Base-by-base conservation (phyloP, 2,329 filamentous ascomycete genomes). In the Plenodomus tracheiphilus region DNA sequence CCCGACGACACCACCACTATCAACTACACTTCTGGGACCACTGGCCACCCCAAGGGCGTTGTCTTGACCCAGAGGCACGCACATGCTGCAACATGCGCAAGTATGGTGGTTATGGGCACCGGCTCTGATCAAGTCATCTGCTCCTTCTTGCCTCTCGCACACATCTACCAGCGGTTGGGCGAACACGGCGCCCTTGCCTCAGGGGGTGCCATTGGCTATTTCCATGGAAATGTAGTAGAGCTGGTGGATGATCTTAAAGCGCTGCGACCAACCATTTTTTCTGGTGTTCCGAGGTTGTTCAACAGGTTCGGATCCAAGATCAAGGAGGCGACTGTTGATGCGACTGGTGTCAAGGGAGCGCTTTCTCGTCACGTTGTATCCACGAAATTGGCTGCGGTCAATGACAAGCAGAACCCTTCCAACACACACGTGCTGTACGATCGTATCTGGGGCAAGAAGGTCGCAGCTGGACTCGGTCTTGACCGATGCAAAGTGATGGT, bases 241-340 rank as follows among this genome's bases (percentile, higher is more conserved):
- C 78, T 99, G 16, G 85, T 95, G 1, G 94, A 99, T 49, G 94
- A 99, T 68, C 75, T 99, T 75, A 96, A 97, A 78, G 72, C 91
- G 34, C 79, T 99, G 47, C 84, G 85, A 50, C 94, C 94, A 0
- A 94, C 88, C 11, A 81, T 82, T 10, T 91, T 99, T 72, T 85
- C 88, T 62, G 96, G 91, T 15, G 94, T 99, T 1, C 94, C 94
- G 0, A 85, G 94, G 54, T 81, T 99, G 10, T 97, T 85, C 79
- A 97, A 96, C 74, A 85, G 91, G 43, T 96, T 97, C 72, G 90
- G 88, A 59, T 85, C 85, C 48, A 91, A 87, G 22, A 88, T 99
- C 63, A 88, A 88, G 62, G 81, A 86, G 2, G 83, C 86, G 19
- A 96, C 92, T 0, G 69, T 96, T 20, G 83, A 96, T 58, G 85